phyloP scores from a whole-genome alignment of 495 filamentous ascomycete species.

The Chaetomium fimeti region DNA sequence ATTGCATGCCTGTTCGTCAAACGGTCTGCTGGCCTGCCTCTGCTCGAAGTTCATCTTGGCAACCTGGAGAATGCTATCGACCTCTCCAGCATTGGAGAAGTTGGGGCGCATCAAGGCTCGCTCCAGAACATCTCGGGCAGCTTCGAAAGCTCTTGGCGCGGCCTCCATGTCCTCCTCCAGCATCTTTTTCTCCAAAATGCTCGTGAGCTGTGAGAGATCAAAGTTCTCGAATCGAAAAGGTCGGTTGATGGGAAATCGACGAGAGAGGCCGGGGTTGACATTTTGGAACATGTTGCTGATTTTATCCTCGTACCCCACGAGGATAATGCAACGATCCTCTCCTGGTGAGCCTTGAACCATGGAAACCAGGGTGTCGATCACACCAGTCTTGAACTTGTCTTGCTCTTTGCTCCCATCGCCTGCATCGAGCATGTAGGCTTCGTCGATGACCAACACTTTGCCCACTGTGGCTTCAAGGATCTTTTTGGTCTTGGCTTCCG shows the following conservation, averaged over 20 bases:
- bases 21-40: conserved; percentile 55
- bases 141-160: conserved; percentile 41
- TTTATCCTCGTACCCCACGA: conserved; percentile 74
- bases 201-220: conserved; percentile 52
- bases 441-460: conserved; percentile 76
- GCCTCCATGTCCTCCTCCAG: conserved; percentile 46
- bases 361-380: conserved; percentile 75
- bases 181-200: conserved; percentile 60
- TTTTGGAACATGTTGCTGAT: conserved; percentile 78
- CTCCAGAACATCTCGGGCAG: conserved; percentile 50
- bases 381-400: conserved; percentile 57
- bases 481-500: conserved; percentile 68
- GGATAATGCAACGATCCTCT: conserved; percentile 76
- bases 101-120: conserved; percentile 55
- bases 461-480: conserved; percentile 65
- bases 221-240: conserved; percentile 75
- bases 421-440: conserved; percentile 60
- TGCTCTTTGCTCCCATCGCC: conserved; percentile 25
- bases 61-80: conserved; percentile 62
- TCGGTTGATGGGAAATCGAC: conserved; percentile 63
- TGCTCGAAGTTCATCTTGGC: too few species aligned
- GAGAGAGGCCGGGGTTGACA: conserved; percentile 69
- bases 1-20: conserved; percentile 40
- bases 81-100: conserved; percentile 61
- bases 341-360: conserved; percentile 75